Base-by-base conservation (phyloP, 179 eudicot genomes). In the Dionaea muscipula region DNA sequence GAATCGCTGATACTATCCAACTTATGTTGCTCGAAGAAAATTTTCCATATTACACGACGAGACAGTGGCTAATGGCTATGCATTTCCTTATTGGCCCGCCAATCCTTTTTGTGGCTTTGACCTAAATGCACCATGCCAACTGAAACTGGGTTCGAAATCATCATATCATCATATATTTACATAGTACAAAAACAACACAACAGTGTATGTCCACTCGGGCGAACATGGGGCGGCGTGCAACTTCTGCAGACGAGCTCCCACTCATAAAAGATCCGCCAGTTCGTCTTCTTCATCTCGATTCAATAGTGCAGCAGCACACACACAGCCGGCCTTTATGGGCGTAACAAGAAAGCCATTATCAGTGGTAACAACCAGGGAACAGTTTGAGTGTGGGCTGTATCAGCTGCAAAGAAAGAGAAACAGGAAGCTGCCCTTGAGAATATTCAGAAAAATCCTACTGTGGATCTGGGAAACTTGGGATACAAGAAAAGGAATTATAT, bases 21-120 rank as follows among this genome's bases (percentile, higher is more conserved):
- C n/a, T n/a, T n/a, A n/a, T n/a, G n/a, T n/a, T n/a, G n/a, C n/a
- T n/a, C n/a, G n/a, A n/a, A n/a, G n/a, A n/a, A n/a, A n/a, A n/a
- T n/a, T n/a, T n/a, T n/a, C n/a, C n/a, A n/a, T n/a, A n/a, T n/a
- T n/a, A n/a, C n/a, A n/a, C n/a, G n/a, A n/a, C n/a, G n/a, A n/a
- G n/a, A n/a, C n/a, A n/a, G n/a, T n/a, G n/a, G n/a, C n/a, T n/a
- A 73, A 72, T 36, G 60, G 80, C 68, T 24, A 46, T 71, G 83
- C 76, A 72, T 55, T 68, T 75, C 66, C 72, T 55, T 72, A 70
- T 60, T 25, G 85, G 97, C 97, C 97, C 63, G 97, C 76, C 94
- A 86, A n/a, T n/a, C n/a, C n/a, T 86, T 85, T 70, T 59, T 73
- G 91, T 81, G 89, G 80, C 97, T 89, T 89, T 66, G 97, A 89